Conservation (phyloP, 148 eudicot species). For the Heliamphora exappendiculata region DNA sequence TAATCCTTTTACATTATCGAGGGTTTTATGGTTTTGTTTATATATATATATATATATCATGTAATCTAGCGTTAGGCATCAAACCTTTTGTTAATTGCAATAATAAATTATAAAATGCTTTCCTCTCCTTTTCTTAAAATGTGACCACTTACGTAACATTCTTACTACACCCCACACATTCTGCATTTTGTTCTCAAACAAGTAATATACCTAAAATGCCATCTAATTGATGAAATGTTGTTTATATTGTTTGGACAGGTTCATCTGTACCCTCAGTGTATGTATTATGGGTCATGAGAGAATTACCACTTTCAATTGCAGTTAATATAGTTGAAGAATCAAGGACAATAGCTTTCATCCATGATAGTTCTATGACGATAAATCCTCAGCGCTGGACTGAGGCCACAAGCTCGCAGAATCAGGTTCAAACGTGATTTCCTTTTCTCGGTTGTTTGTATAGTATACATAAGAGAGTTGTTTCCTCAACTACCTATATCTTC, state of each 20-base stretch:
- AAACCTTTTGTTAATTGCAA: no score
- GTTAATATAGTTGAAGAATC: conserved; percentile 45
- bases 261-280: conserved; percentile 74
- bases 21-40: no score
- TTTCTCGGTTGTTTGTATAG: not conserved
- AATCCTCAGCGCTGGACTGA: conserved; percentile 67
- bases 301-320: conserved; percentile 55
- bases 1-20: no score
- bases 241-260: conserved; percentile 40
- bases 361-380: conserved; percentile 38
- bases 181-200: not conserved
- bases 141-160: no score
- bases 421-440: conserved; percentile 38
- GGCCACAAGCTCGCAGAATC: conserved; percentile 61
- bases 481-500: not conserved
- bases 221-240: not conserved
- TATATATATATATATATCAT: no score
- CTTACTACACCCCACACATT: no score
- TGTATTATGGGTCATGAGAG: conserved; percentile 84
- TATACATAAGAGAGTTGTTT: not conserved
- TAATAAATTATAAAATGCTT: no score
- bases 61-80: no score
- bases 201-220: not conserved
- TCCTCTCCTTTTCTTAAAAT: no score
- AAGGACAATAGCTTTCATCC: conserved; percentile 57